These are phyloP conservation scores for Trametes cingulata DNA, from an alignment of 768 basidiomycete genomes.

Conservation along the genomic window DNA sequence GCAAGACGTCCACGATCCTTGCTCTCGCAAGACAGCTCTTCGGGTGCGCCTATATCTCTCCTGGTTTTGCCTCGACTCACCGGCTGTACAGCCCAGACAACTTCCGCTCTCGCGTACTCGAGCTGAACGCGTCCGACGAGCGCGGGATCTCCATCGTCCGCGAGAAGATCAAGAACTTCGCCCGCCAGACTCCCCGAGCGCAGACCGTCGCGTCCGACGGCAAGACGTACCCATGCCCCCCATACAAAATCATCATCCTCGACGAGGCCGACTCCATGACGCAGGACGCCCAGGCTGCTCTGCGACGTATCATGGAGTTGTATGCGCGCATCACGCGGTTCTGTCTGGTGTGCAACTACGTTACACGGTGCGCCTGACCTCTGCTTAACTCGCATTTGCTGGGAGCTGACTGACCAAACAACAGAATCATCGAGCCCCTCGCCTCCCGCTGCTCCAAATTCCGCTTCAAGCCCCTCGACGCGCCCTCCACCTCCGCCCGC, in stretches of 20 bases:
- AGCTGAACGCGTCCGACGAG: constrained; percentile 98
- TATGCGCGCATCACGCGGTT: constrained; percentile 96
- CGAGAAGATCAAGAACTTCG: constrained; percentile 99
- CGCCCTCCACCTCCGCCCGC: constrained; percentile 69
- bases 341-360: constrained; percentile 98
- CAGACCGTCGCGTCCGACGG: constrained; percentile 69
- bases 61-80: not conserved
- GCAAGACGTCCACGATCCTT: constrained; percentile 97
- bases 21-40: constrained; percentile 93
- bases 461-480: constrained; percentile 91
- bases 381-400: no score
- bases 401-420: no score
- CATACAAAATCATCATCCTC: constrained; percentile 97
- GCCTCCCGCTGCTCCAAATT: constrained; percentile 99
- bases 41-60: constrained; percentile 54
- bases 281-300: constrained; percentile 95
- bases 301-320: constrained; percentile 99
- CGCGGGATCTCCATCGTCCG: constrained; percentile 95
- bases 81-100: constrained; percentile 77
- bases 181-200: constrained; percentile 87
- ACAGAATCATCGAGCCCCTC: constrained; percentile 95
- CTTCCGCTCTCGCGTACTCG: constrained; percentile 89
- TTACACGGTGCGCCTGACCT: constrained; percentile 73
- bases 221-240: constrained; percentile 91
- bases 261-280: constrained; percentile 99